Evolutionary conservation across 129 eudicot genomes (phyloP), one percentile per base, ranked within the genome.

Genomic region (Centella asiatica): DNA sequence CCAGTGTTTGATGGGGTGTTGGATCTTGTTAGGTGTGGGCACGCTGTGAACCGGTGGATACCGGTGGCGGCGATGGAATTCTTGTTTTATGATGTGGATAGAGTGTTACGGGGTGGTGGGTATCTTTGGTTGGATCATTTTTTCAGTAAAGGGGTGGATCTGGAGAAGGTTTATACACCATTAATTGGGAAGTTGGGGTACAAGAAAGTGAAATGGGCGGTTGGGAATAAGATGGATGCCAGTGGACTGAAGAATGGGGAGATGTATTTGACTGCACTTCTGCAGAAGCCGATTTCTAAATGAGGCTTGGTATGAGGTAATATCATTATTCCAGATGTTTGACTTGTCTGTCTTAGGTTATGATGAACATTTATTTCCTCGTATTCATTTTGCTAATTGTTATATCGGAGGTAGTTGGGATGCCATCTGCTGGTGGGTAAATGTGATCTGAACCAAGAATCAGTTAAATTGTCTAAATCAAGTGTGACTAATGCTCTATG

Each of bases 31-130:
- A 60, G 97, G 62, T 86, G 90, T 60, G 97, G 97, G 62, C 89
- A 44, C 40, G 97, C 94, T 9, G 94, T 90, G 8, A 90, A 90
- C 60, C 34, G 97, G 77, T 90, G 97, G 97, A 90, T 90, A n/a
- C 97, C 97, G 4, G 53, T 75, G 8, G 60, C 81, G 5, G 81
- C 75, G 3, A 60, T 90, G 95, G 97, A 90, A 67, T 86, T 86
- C 36, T 33, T 90, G 94, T 61, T 90, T 10, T 86, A 66, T 76
- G 97, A 90, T 76, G 87, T 84, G 26, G 97, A 90, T 80, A 77
- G 97, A 51, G 94, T 90, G 71, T 77, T 90, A 84, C 86, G 97
- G 24, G 85, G 87, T 31, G 97, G 97, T 20, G 97, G 97, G 75
- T 90, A 60, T 64, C 66, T 90, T 22, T 87, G 83, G 87, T 54